Evolutionary conservation across 805 yeast species (phyloP).

Genomic region (Candida dajiaensis): DNA sequence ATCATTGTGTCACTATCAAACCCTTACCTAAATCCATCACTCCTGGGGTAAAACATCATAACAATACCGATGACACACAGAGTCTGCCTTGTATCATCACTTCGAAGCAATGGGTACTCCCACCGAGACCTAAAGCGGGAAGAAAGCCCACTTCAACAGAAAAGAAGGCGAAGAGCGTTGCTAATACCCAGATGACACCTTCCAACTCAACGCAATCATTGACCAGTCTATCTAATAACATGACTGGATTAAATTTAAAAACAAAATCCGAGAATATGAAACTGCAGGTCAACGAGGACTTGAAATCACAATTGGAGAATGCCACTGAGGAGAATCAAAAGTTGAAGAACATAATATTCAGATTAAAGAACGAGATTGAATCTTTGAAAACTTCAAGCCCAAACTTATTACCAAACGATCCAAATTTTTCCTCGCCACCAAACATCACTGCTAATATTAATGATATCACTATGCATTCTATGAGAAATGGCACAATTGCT

Average conservation of each 20-base stretch:
- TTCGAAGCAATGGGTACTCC: conserved; percentile 74
- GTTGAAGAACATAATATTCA: conserved; percentile 34
- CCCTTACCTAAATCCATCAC: not conserved
- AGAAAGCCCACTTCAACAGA: conserved; percentile 37
- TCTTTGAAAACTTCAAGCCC: conserved; percentile 13
- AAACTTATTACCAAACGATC: not conserved
- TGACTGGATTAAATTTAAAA: not conserved
- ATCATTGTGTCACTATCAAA: not conserved
- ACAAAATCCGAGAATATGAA: conserved; percentile 3
- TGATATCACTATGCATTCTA: not conserved
- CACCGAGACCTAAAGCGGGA: conserved; percentile 78
- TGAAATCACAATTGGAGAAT: conserved; percentile 33
- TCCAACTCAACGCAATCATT: not conserved
- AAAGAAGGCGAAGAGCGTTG: conserved; percentile 3
- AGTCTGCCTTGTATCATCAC: conserved; percentile 30
- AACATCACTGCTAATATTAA: not conserved
- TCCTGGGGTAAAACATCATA: not conserved
- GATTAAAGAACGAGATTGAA: conserved; percentile 35
- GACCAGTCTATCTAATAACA: not conserved
- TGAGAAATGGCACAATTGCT: not conserved
- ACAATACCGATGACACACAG: not conserved
- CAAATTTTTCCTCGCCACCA: not conserved
- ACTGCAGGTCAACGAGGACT: conserved; percentile 19
- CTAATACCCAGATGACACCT: not conserved
- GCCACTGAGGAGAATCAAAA: conserved; percentile 40